Conservation (phyloP, 306 rosid species). For the Trichosanthes truncata region DNA sequence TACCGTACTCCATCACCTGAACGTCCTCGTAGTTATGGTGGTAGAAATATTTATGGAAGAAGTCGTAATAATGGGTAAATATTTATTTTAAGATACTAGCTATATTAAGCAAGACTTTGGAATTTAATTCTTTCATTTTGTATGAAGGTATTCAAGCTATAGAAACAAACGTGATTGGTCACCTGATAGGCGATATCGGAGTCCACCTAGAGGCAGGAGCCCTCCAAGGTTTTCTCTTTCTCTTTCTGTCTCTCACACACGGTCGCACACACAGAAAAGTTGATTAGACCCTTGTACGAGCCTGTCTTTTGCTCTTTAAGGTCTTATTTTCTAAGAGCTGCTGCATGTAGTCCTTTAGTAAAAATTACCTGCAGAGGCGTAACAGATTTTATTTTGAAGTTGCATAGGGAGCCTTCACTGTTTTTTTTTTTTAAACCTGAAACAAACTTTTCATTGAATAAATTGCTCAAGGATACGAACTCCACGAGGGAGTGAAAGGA, state of each 20-base stretch:
- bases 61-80: conserved; percentile 67
- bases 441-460: no score
- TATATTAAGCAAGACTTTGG: conserved; percentile 2
- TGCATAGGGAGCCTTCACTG: neutral
- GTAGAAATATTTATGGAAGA: conserved; percentile 45
- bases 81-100: neutral
- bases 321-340: neutral
- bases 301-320: neutral
- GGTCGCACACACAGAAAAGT: neutral
- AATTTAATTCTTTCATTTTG: conserved; percentile 20
- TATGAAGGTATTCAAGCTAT: conserved; percentile 58
- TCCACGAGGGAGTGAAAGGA: no score
- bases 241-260: conserved; percentile 4
- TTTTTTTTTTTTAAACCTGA: no score
- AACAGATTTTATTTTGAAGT: neutral
- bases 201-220: conserved; percentile 62
- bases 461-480: no score
- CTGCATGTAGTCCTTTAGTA: neutral
- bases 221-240: conserved; percentile 57
- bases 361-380: neutral
- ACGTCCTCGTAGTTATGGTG: conserved; percentile 37
- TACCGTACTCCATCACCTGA: conserved; percentile 95
- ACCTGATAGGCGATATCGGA: conserved; percentile 49
- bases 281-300: neutral
- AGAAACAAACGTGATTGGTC: conserved; percentile 50